These are phyloP conservation scores for Echinosphaeria canescens DNA, from an alignment of 2,329 filamentous ascomycete species.

Conservation along the genomic window DNA sequence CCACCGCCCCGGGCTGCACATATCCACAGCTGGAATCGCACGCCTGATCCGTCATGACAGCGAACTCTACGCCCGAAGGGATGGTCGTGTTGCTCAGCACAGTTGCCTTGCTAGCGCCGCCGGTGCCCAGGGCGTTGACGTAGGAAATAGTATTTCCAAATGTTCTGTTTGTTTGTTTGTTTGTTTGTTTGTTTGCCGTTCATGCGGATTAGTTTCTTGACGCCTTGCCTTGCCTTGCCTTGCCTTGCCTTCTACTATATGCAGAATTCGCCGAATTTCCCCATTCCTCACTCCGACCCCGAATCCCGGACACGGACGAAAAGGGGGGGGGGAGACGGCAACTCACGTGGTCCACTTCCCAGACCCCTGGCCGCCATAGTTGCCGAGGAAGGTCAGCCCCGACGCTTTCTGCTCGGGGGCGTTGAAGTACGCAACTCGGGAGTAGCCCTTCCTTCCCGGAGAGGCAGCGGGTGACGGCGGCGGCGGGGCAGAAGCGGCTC, in stretches of 20 bases:
- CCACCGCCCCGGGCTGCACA: conserved; percentile 17
- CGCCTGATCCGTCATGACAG: conserved; percentile 20
- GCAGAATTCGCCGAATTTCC: no score
- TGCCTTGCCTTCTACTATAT: no score
- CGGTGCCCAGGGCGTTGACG: conserved; percentile 17
- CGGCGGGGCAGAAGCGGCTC: no score
- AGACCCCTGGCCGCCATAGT: conserved; percentile 20
- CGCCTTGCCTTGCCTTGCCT: no score
- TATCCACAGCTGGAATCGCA: conserved; percentile 20
- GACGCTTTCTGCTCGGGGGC: conserved; percentile 15
- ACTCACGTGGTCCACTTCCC: conserved; percentile 8
- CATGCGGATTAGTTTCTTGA: no score
- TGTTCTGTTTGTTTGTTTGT: conserved; percentile 9
- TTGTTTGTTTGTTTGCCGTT: not conserved
- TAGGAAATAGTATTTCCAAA: conserved; percentile 24
- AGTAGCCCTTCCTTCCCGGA: conserved; percentile 11
- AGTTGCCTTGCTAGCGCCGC: conserved; percentile 14
- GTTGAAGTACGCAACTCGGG: conserved; percentile 21
- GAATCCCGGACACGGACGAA: not conserved
- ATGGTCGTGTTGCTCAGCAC: conserved; percentile 16
- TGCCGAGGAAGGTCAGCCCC: conserved; percentile 24
- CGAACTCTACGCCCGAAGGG: conserved; percentile 20
- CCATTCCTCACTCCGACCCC: no score
- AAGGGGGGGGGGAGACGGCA: not conserved
- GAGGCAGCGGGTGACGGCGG: conserved; percentile 2